Percentiles rank a stretch among this genome's conserved stretches.
Conservation (phyloP, 257 asterid genomes). For the Nicotiana knightiana region DNA sequence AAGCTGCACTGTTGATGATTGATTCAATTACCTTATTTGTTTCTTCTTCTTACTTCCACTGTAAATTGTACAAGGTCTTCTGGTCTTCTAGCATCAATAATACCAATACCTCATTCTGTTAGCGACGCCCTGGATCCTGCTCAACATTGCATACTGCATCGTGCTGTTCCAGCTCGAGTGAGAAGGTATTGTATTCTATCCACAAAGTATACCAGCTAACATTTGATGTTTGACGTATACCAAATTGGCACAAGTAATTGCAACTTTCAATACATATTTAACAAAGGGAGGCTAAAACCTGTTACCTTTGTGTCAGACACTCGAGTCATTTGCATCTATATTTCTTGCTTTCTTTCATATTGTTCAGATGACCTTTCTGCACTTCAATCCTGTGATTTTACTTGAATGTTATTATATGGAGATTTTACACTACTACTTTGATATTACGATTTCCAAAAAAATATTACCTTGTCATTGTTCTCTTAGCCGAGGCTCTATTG, state of each 20-base stretch:
- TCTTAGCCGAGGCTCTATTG: neutral
- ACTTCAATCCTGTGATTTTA: neutral
- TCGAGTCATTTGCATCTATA: no score
- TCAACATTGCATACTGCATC: slow-evolving; percentile 77
- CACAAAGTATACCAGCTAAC: neutral
- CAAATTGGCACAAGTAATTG: neutral
- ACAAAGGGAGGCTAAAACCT: neutral
- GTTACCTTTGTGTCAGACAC: no score
- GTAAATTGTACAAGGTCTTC: slow-evolving; percentile 3
- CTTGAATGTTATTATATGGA: neutral
- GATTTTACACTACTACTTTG: neutral
- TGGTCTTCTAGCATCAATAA: slow-evolving; percentile 59
- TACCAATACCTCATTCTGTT: slow-evolving; percentile 54
- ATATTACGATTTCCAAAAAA: neutral
- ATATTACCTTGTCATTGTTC: neutral
- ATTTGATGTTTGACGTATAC: neutral
- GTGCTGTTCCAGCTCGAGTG: slow-evolving; percentile 72
- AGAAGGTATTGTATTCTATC: slow-evolving; percentile 43
- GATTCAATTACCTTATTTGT: neutral
- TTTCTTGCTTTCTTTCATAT: neutral
- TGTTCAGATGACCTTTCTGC: neutral
- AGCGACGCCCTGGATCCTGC: slow-evolving; percentile 72
- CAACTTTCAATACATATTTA: neutral
- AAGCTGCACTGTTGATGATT: neutral
- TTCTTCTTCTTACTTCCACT: neutral